These are phyloP conservation scores for Auriculariales sp. DNA, from an alignment of 768 basidiomycete genomes.

Conservation along the genomic window DNA sequence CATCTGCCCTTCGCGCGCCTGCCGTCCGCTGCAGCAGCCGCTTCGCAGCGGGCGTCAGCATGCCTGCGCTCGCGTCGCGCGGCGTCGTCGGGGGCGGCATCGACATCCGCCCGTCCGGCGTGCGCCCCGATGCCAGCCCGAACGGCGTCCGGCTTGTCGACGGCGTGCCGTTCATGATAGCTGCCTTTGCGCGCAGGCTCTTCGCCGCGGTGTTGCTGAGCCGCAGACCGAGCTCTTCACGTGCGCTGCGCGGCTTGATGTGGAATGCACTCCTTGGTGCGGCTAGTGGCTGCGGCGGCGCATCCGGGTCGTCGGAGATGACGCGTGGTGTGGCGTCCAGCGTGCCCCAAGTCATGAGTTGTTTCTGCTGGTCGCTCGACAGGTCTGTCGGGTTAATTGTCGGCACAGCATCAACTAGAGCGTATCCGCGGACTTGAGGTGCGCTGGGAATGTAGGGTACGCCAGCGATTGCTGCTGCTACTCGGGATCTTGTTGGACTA, in stretches of 20 bases:
- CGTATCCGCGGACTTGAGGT: constrained; percentile 41
- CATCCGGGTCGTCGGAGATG: constrained; percentile 41
- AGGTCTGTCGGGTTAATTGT: constrained; percentile 76
- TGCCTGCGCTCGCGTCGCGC: constrained; percentile 55
- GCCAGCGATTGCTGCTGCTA: constrained; percentile 86
- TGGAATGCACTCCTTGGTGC: constrained; percentile 54
- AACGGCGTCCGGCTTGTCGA: constrained; percentile 25
- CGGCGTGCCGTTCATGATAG: constrained; percentile 33
- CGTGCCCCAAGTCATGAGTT: constrained; percentile 97
- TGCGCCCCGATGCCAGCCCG: constrained; percentile 13
- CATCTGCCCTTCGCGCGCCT: constrained; percentile 47
- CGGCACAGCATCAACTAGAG: constrained; percentile 73
- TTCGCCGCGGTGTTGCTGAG: constrained; percentile 72
- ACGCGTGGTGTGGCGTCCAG: constrained; percentile 84
- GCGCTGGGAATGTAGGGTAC: constrained; percentile 36
- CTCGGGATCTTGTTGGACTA: constrained; percentile 81
- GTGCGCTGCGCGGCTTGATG: constrained; percentile 57
- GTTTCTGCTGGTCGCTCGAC: constrained; percentile 69
- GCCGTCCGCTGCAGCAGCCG: constrained; percentile 61
- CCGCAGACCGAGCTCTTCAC: constrained; percentile 70
- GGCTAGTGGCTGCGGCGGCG: constrained; percentile 18
- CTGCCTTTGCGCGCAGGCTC: constrained; percentile 66
- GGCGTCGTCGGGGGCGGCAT: constrained; percentile 84
- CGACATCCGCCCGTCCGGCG: constrained; percentile 24
- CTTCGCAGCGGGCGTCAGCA: constrained; percentile 75